These are phyloP conservation scores for Suillus bovinus DNA, from an alignment of 768 basidiomycete species.

Conservation along the genomic window DNA sequence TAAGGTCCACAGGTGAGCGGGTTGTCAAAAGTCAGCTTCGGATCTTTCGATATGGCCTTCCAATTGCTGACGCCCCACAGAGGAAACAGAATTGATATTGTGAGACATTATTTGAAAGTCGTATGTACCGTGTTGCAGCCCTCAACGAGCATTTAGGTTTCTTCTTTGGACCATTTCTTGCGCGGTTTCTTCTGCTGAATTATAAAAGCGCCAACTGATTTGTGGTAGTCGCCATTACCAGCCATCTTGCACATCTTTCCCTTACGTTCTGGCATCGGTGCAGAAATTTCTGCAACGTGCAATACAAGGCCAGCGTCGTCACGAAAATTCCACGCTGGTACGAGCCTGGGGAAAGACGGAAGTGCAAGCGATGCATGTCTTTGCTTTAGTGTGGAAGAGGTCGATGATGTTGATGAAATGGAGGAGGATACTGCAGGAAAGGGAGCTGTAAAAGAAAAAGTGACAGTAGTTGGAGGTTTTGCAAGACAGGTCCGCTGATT, in stretches of 20 bases:
- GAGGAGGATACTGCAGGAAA: slow-evolving; percentile 42
- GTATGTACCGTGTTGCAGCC: slow-evolving; percentile 80
- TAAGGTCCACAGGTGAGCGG: slow-evolving; percentile 89
- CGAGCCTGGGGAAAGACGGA: slow-evolving; percentile 67
- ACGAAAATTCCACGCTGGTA: slow-evolving; percentile 69
- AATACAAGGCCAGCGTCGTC: slow-evolving; percentile 69
- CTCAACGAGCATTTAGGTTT: slow-evolving; percentile 84
- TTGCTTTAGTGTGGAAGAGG: slow-evolving; percentile 43
- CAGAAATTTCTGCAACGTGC: slow-evolving; percentile 31
- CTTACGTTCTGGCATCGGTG: slow-evolving; percentile 49
- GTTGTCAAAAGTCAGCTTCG: slow-evolving; percentile 74
- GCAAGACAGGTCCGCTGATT: slow-evolving; percentile 10
- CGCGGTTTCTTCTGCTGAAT: too few species aligned
- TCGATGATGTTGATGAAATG: slow-evolving; percentile 16
- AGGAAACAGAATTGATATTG: slow-evolving; percentile 3
- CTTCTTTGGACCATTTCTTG: too few species aligned
- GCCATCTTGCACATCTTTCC: slow-evolving; percentile 62
- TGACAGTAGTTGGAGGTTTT: slow-evolving; percentile 44
- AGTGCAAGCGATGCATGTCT: slow-evolving; percentile 74
- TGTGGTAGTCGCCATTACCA: slow-evolving; percentile 33
- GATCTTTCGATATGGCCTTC: slow-evolving; percentile 87
- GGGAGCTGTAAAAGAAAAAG: slow-evolving; percentile 66
- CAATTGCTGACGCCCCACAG: slow-evolving; percentile 93
- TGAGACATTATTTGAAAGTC: background rate
- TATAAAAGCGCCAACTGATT: slow-evolving; percentile 45